Conservation (phyloP, 257 asterid genomes). For the Solanum rostratum region DNA sequence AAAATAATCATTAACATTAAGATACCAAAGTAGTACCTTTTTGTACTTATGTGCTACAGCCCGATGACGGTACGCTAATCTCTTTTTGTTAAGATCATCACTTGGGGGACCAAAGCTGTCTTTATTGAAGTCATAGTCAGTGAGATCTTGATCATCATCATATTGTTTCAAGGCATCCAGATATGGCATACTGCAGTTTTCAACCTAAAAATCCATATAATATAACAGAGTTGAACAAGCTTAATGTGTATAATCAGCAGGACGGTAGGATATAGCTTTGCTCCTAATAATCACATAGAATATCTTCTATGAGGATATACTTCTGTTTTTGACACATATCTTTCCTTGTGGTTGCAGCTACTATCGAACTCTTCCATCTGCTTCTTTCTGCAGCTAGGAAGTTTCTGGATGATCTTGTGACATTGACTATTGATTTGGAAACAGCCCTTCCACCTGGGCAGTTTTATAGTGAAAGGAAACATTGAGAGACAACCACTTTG, state of each 20-base stretch:
- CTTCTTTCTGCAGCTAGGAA: no score
- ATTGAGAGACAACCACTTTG: no score
- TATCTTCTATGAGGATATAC: no score
- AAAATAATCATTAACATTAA: neutral
- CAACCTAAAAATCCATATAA: slow-evolving; percentile 40
- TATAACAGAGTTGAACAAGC: neutral
- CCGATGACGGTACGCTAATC: slow-evolving; percentile 76
- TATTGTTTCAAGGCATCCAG: slow-evolving; percentile 48
- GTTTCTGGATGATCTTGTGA: no score
- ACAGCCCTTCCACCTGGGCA: no score
- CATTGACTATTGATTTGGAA: no score
- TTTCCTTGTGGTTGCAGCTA: no score
- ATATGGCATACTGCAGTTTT: slow-evolving; percentile 69
- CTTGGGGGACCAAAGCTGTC: slow-evolving; percentile 53
- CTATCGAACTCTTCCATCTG: no score
- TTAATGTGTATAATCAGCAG: neutral
- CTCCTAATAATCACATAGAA: no score
- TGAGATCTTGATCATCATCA: slow-evolving; percentile 71
- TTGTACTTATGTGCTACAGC: slow-evolving; percentile 56
- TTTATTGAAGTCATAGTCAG: slow-evolving; percentile 51
- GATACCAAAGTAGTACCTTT: slow-evolving; percentile 34
- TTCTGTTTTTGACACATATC: no score
- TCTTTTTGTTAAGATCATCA: slow-evolving; percentile 58
- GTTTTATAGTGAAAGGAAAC: no score
- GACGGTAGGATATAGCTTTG: no score